Evolutionary conservation across 345 rosid species (phyloP).

Genomic region (Psidium friedrichsthalianum): DNA sequence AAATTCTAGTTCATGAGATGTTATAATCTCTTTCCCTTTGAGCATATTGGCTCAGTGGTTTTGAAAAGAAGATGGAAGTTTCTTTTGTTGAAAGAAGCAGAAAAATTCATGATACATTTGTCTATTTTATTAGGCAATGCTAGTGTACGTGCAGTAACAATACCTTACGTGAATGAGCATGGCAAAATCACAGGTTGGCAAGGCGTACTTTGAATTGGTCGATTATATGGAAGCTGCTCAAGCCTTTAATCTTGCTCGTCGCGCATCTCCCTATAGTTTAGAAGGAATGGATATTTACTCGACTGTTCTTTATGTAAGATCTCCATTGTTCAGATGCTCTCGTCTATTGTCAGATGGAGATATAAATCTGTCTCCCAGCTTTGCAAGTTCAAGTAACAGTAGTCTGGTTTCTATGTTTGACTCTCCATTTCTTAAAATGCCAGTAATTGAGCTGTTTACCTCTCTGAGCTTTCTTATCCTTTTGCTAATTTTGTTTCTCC

Average conservation of each 20-base stretch:
- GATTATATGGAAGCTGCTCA: slow-evolving; percentile 90
- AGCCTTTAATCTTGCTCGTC: slow-evolving; percentile 77
- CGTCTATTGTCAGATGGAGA: neutral
- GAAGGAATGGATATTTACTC: slow-evolving; percentile 97
- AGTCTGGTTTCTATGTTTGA: neutral
- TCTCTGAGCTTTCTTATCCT: neutral
- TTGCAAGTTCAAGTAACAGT: neutral
- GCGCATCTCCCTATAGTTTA: slow-evolving; percentile 72
- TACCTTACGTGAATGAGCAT: neutral
- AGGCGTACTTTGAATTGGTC: slow-evolving; percentile 76
- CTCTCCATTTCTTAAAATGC: neutral
- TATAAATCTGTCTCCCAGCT: neutral
- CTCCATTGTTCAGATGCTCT: neutral
- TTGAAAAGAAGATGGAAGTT: neutral
- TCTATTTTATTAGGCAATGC: neutral
- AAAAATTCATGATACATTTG: neutral
- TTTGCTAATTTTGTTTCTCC: neutral
- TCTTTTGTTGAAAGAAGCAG: neutral
- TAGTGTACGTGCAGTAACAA: neutral
- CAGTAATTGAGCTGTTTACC: neutral
- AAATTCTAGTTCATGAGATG: neutral
- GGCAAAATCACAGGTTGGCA: slow-evolving; percentile 56
- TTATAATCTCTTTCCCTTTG: neutral
- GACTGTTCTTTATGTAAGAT: slow-evolving; percentile 87
- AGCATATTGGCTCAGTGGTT: neutral